Evolutionary conservation across 352 stramenopile species (phyloP).

Genomic region (Phytophthora pluvialis): DNA sequence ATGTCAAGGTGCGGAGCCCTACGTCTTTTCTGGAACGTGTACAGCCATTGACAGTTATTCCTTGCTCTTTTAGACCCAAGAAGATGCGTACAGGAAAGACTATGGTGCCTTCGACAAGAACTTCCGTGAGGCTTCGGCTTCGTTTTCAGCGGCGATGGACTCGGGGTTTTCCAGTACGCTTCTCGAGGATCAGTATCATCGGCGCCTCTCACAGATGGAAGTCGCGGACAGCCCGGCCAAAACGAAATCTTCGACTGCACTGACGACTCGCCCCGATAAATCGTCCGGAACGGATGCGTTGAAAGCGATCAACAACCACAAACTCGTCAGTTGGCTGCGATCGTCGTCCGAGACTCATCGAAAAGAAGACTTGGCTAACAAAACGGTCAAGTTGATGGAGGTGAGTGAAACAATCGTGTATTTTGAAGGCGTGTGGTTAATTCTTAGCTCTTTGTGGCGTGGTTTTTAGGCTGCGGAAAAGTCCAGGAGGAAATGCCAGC

Average conservation of each 20-base stretch:
- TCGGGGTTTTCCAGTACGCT: constrained; percentile 72
- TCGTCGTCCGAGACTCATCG: constrained; percentile 69
- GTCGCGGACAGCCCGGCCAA: constrained; percentile 22
- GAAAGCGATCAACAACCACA: constrained; percentile 66
- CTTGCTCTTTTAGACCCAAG: constrained; percentile 43
- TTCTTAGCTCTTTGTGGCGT: neutral
- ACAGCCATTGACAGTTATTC: neutral
- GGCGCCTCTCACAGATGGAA: constrained; percentile 51
- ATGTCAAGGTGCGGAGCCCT: constrained; percentile 53
- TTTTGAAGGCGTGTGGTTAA: neutral
- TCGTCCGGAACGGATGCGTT: constrained; percentile 15
- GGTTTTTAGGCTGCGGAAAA: constrained; percentile 60
- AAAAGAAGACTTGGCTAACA: constrained; percentile 71
- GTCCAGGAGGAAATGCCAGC: constrained; percentile 63
- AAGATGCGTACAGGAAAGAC: constrained; percentile 79
- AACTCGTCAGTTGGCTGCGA: constrained; percentile 83
- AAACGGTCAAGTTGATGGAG: constrained; percentile 64
- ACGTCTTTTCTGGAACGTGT: neutral
- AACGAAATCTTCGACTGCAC: constrained; percentile 2
- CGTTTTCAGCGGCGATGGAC: constrained; percentile 77
- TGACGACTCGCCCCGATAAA: constrained; percentile 16
- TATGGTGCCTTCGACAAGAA: constrained; percentile 75
- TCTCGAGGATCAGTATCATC: constrained; percentile 75
- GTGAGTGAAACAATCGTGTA: constrained; percentile 29
- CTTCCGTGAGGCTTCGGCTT: constrained; percentile 65